A percentile compares a stretch with the other conserved stretches of the same genome.
phyloP scores from a whole-genome alignment of 1,284 basidiomycete genomes.

The Malassezia obtusa region DNA sequence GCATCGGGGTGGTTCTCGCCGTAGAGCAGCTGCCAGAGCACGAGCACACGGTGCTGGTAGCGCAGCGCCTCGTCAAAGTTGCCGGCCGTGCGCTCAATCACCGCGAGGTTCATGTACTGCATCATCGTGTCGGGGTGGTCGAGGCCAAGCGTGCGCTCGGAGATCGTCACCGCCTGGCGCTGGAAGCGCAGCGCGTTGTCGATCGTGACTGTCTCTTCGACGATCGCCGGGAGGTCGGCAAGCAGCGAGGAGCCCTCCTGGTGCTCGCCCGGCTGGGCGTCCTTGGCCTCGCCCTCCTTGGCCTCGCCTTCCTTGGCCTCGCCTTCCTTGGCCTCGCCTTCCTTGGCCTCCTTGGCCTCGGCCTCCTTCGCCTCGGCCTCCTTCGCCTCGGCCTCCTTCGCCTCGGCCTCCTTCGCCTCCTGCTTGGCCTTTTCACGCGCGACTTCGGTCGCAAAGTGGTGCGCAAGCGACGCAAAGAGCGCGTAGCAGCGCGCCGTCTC shows the following conservation, averaged over 20 bases:
- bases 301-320: background rate
- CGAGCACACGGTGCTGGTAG: constrained; percentile 53
- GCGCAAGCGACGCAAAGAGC: constrained; percentile 52
- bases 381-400: constrained; percentile 12
- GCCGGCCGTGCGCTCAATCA: constrained; percentile 52
- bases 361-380: constrained; percentile 1
- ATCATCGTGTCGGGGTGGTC: constrained; percentile 54
- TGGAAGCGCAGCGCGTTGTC: constrained; percentile 52
- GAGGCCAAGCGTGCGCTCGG: constrained; percentile 54
- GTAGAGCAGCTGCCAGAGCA: constrained; percentile 54
- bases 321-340: background rate
- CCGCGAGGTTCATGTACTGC: constrained; percentile 56
- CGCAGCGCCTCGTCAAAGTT: constrained; percentile 49
- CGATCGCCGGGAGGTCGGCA: constrained; percentile 21
- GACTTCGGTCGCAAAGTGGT: constrained; percentile 33
- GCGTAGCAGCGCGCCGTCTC: constrained; percentile 55
- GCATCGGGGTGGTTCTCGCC: constrained; percentile 53
- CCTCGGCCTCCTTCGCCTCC: constrained; percentile 11
- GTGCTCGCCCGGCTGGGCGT: constrained; percentile 18
- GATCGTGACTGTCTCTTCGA: constrained; percentile 48
- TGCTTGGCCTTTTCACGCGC: constrained; percentile 24
- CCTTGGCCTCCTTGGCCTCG: background rate
- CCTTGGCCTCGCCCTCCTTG: constrained; percentile 8
- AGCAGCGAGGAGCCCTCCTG: background rate
- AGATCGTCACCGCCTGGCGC: constrained; percentile 54